Percentiles rank a stretch among this genome's conserved stretches.
Conservation (phyloP, 2,329 filamentous ascomycete species). For the Elsinoe fawcettii region DNA sequence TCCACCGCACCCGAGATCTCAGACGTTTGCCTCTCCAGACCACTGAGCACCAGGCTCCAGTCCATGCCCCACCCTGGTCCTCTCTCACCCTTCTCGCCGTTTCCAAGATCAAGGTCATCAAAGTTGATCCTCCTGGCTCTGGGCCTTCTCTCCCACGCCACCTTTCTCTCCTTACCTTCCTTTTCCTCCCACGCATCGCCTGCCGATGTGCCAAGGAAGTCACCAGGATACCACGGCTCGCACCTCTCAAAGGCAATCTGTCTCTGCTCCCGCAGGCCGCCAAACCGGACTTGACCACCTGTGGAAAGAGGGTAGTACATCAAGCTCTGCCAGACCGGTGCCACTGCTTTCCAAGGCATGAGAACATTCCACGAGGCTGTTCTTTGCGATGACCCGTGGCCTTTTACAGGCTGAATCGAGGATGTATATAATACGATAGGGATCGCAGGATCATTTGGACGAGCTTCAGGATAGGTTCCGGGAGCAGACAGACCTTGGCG, state of each 20-base stretch:
- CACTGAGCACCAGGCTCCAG: slow-evolving; percentile 46
- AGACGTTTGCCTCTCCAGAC: background rate
- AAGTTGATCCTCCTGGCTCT: slow-evolving; percentile 75
- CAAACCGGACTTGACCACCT: slow-evolving; percentile 74
- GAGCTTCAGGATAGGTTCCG: slow-evolving; percentile 53
- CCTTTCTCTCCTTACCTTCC: slow-evolving; percentile 52
- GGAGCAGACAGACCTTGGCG: slow-evolving; percentile 58
- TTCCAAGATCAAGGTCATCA: slow-evolving; percentile 64
- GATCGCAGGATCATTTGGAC: slow-evolving; percentile 62
- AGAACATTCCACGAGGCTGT: slow-evolving; percentile 75
- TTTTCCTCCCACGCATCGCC: slow-evolving; percentile 70
- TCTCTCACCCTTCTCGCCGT: slow-evolving; percentile 69
- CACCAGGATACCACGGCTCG: slow-evolving; percentile 75
- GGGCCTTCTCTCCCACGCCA: slow-evolving; percentile 66
- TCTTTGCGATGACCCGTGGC: slow-evolving; percentile 19
- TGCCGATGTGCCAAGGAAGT: slow-evolving; percentile 70
- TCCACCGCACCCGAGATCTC: background rate
- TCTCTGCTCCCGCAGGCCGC: slow-evolving; percentile 68
- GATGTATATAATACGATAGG: slow-evolving; percentile 62
- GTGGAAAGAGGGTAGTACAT: slow-evolving; percentile 74
- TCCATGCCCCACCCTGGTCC: slow-evolving; percentile 73
- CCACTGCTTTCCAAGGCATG: slow-evolving; percentile 83
- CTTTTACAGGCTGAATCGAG: slow-evolving; percentile 31
- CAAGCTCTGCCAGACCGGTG: slow-evolving; percentile 75
- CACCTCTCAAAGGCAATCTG: slow-evolving; percentile 77